phyloP scores from a whole-genome alignment of 352 stramenopile genomes.

The Phytophthora pseudosyringae region DNA sequence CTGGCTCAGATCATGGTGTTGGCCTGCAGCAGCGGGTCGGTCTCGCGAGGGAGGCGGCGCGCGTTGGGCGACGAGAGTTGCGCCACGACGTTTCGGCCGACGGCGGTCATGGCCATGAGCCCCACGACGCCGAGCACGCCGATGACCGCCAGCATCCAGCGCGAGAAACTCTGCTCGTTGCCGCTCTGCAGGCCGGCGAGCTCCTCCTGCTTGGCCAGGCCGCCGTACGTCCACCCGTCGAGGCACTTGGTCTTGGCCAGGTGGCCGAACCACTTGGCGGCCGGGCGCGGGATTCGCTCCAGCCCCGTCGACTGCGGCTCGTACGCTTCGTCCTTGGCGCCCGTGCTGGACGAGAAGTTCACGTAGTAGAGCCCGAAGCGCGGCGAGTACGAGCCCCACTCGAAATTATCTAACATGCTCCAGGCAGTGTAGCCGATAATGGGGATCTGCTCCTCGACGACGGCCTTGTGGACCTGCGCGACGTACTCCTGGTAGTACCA shows the following conservation, averaged over 20 bases:
- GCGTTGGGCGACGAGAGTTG: conserved; percentile 31
- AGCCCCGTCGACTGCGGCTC: conserved; percentile 32
- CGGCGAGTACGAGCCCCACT: conserved; percentile 89
- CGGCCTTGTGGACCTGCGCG: conserved; percentile 55
- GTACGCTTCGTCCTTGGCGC: conserved; percentile 42
- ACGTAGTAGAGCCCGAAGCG: conserved; percentile 76
- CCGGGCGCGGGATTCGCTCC: conserved; percentile 48
- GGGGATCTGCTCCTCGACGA: conserved; percentile 55
- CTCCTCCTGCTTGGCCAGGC: conserved; percentile 7
- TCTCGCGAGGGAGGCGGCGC: conserved; percentile 26
- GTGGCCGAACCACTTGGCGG: conserved; percentile 57
- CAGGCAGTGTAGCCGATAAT: conserved; percentile 94
- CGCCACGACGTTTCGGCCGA: conserved; percentile 31
- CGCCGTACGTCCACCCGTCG: conserved; percentile 28
- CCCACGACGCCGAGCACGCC: conserved; percentile 23
- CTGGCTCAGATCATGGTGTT: conserved; percentile 30
- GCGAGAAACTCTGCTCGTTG: conserved; percentile 27
- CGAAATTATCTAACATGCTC: conserved; percentile 95
- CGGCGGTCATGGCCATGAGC: conserved; percentile 18
- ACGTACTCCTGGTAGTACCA: conserved; percentile 71
- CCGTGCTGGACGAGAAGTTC: conserved; percentile 50
- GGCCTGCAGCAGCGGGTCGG: conserved; percentile 30
- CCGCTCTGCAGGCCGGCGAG: conserved; percentile 18
- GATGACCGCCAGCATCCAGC: conserved; percentile 25
- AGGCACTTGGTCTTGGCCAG: conserved; percentile 66